Evolutionary conservation across 106 monocot species (phyloP).

Genomic region (Agapanthus africanus): DNA sequence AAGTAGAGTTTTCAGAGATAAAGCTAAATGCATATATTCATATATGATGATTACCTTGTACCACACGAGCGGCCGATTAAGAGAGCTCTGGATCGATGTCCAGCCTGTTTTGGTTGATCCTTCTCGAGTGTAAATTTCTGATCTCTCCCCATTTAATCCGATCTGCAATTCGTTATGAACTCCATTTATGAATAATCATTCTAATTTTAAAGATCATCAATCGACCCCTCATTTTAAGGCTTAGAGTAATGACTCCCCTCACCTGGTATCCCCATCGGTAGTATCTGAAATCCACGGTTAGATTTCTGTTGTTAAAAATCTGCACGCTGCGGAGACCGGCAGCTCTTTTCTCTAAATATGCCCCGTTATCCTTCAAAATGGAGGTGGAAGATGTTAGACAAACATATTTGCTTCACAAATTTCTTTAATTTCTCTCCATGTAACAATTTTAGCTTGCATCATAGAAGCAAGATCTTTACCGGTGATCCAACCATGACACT

Average conservation of each 20-base stretch:
- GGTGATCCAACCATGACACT: constrained; percentile 91
- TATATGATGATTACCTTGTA: constrained; percentile 59
- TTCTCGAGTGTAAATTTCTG: constrained; percentile 36
- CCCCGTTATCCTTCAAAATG: constrained; percentile 53
- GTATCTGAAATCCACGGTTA: constrained; percentile 32
- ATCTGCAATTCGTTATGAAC: constrained; percentile 27
- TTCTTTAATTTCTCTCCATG: too few relatives aligned
- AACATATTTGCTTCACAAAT: too few relatives aligned
- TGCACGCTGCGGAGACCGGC: constrained; percentile 48
- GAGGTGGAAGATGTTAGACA: too few relatives aligned
- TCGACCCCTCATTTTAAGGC: too few relatives aligned
- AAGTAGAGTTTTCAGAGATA: background rate
- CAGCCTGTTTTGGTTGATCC: constrained; percentile 41
- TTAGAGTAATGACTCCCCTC: too few relatives aligned
- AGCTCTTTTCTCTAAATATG: constrained; percentile 52
- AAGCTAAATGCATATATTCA: background rate
- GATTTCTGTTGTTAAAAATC: constrained; percentile 13
- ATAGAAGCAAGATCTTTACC: constrained; percentile 29
- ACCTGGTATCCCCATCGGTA: constrained; percentile 72
- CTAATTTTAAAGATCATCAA: too few relatives aligned
- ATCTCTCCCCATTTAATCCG: constrained; percentile 58
- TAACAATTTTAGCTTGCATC: too few relatives aligned
- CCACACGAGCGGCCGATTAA: constrained; percentile 43
- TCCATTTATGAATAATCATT: background rate
- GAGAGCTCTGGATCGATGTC: constrained; percentile 13